Evolutionary conservation across 768 basidiomycete species (phyloP), one percentile per base, ranked within the genome.

Genomic region (Hygrophorus pudorinus): DNA sequence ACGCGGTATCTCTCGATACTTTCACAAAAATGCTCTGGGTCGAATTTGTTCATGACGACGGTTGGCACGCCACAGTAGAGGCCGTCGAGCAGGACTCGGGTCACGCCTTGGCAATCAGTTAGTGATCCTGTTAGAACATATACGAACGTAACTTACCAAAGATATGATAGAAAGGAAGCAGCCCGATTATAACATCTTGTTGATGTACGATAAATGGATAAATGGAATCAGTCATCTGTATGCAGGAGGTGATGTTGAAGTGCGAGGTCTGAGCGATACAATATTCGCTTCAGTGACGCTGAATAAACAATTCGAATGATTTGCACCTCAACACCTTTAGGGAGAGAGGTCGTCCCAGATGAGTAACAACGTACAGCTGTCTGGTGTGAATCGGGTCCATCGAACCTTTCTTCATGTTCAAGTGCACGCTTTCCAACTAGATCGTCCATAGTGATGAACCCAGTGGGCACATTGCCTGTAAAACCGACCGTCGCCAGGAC

Each of bases 251-350:
- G 39, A 90, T 58, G 51, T 90, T 90, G 46, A 72, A 66, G 56
- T 82, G 81, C 0, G 78, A 81, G 0, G 80, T 81, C 75, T 78
- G n/a, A n/a, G n/a, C n/a, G n/a, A n/a, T n/a, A 30, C 29, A n/a
- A n/a, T 45, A 21, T 44, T 50, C 29, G 16, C 38, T 9, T 11
- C 1, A 28, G 33, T 9, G 17, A 37, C 37, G 31, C 27, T 41
- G 32, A 28, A 28, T 29, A 16, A 39, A 5, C 14, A 2, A 44
- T 20, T 32, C n/a, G 9, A 30, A 41, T 29, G 28, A 7, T 12
- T 12, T 52, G n/a, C 51, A 72, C 72, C 65, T 72, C 70, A n/a
- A 73, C 71, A 43, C 73, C 87, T 60, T 90, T 91, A 1, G 87
- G 79, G 49, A 78, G 78, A 1, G 86, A 84, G 0, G 83, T 51